Conservation (phyloP, 73 alveolate genomes). For the Stentor coeruleus region DNA sequence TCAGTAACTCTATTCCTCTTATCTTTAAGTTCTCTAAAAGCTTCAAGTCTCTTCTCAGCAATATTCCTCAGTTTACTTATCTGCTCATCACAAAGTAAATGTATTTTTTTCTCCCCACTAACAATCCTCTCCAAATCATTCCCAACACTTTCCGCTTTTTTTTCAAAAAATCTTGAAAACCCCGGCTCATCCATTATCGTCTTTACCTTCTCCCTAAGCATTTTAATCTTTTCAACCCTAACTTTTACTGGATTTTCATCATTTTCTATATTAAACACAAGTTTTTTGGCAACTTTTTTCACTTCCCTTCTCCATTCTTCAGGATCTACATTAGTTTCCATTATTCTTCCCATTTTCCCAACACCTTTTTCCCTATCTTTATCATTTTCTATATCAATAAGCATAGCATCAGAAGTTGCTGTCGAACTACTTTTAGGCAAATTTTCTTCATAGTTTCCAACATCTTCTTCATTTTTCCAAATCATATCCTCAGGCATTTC, state of each 20-base stretch:
- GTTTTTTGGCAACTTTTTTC: slow-evolving; percentile 24
- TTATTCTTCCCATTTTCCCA: too few species aligned
- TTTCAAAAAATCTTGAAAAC: not conserved
- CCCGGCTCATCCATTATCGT: not conserved
- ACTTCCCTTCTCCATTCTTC: slow-evolving; percentile 34
- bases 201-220: not conserved
- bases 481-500: not conserved
- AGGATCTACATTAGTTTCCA: slow-evolving; percentile 32
- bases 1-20: not conserved
- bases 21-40: not conserved
- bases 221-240: too few species aligned
- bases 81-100: not conserved
- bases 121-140: not conserved
- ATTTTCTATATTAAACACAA: not conserved
- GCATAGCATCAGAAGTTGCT: slow-evolving; percentile 21
- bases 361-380: slow-evolving; percentile 16
- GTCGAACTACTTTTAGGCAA: not conserved
- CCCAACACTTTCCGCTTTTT: not conserved
- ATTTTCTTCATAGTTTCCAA: not conserved
- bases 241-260: slow-evolving; percentile 20
- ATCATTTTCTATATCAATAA: too few species aligned
- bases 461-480: not conserved
- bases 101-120: slow-evolving; percentile 8
- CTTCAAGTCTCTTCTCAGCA: not conserved
- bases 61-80: not conserved